phyloP scores from a whole-genome alignment of 192 early-diverging fungal genomes.

The Backusella tuberculispora region DNA sequence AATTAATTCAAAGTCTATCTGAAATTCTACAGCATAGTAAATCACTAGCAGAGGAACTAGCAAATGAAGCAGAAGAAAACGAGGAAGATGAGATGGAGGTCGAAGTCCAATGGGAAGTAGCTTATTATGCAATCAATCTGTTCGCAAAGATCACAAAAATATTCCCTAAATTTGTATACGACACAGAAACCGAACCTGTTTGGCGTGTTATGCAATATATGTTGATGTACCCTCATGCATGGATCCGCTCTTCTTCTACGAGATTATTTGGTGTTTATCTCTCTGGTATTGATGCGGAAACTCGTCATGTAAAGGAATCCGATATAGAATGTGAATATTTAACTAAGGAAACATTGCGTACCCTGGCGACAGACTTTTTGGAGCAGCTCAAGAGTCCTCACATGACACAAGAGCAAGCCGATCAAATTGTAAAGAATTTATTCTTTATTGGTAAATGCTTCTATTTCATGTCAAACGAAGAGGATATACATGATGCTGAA shows the following conservation, averaged over 20 bases:
- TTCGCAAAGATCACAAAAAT: constrained; percentile 71
- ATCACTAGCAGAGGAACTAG: constrained; percentile 19
- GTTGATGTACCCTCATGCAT: constrained; percentile 87
- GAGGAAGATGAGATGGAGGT: constrained; percentile 61
- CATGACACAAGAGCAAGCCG: constrained; percentile 78
- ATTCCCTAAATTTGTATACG: constrained; percentile 56
- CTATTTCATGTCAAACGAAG: constrained; percentile 44
- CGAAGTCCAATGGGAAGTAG: constrained; percentile 82
- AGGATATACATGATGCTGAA: constrained; percentile 39
- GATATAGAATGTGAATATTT: constrained; percentile 41
- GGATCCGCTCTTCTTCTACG: constrained; percentile 78
- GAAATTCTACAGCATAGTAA: constrained; percentile 49
- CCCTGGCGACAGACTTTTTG: constrained; percentile 55
- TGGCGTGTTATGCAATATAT: constrained; percentile 72
- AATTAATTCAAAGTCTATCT: constrained; percentile 55
- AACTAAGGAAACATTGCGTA: constrained; percentile 48
- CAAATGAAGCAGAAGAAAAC: constrained; percentile 47
- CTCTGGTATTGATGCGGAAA: constrained; percentile 64
- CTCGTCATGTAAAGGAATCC: constrained; percentile 29
- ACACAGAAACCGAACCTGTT: constrained; percentile 52
- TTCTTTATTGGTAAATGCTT: constrained; percentile 88
- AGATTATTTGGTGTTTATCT: constrained; percentile 82
- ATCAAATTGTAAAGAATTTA: constrained; percentile 92
- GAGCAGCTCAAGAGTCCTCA: constrained; percentile 69
- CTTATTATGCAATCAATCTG: constrained; percentile 81